Percentiles rank a stretch among this genome's conserved stretches.
Evolutionary conservation across 1,284 basidiomycete species (phyloP).

Genomic region (Amylostereum areolatum): DNA sequence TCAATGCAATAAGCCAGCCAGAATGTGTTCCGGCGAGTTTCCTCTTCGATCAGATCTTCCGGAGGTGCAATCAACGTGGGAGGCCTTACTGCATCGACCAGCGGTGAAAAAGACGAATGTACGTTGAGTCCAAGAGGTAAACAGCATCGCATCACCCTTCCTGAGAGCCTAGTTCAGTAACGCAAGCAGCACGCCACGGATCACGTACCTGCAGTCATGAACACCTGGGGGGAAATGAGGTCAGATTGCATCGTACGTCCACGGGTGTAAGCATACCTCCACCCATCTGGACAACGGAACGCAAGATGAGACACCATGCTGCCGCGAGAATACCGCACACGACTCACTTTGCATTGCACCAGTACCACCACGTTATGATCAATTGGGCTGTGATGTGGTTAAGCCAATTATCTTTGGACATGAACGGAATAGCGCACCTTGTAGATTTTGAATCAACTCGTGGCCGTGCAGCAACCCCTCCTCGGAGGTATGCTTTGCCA

Average conservation of each 20-base stretch:
- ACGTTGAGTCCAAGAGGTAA: constrained; percentile 65
- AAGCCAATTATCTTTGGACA: background rate
- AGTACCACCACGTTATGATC: constrained; percentile 66
- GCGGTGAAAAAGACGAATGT: constrained; percentile 61
- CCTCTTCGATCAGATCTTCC: constrained; percentile 58
- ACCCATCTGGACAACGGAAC: constrained; percentile 46
- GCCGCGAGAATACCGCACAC: no score
- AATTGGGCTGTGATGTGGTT: constrained; percentile 39
- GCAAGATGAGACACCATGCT: background rate
- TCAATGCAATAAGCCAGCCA: constrained; percentile 69
- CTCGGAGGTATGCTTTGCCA: constrained; percentile 38
- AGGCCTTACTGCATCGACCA: constrained; percentile 45
- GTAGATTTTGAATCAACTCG: constrained; percentile 48
- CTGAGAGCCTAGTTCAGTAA: no score
- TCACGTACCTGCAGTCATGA: constrained; percentile 35
- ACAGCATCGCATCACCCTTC: no score
- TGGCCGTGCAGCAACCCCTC: constrained; percentile 38
- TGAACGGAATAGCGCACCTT: constrained; percentile 37
- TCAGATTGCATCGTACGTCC: background rate
- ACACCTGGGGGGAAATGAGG: constrained; percentile 38
- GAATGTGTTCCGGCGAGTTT: constrained; percentile 63
- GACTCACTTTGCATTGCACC: constrained; percentile 59
- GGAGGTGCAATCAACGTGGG: constrained; percentile 55
- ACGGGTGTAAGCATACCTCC: constrained; percentile 38
- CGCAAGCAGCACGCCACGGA: no score